These are phyloP conservation scores for Monilinia vaccinii-corymbosi DNA, from an alignment of 2,329 filamentous ascomycete species.

Conservation along the genomic window DNA sequence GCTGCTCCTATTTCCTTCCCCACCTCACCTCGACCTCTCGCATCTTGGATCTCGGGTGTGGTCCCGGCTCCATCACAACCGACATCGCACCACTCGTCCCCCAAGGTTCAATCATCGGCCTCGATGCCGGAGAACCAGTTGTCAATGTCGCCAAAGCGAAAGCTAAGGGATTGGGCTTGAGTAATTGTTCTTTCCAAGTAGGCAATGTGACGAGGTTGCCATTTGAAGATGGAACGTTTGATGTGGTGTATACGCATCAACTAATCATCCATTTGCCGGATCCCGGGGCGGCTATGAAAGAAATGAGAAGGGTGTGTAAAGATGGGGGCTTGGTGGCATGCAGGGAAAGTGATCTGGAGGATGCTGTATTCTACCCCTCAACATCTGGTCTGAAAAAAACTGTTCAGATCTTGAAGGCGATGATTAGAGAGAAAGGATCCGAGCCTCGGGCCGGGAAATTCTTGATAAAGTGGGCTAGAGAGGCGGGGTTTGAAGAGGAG, in stretches of 20 bases:
- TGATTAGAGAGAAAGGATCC: conserved; percentile 7
- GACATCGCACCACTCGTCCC: conserved; percentile 1
- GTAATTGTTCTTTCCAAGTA: conserved; percentile 4
- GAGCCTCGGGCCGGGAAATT: background rate
- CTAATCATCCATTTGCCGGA: conserved; percentile 5
- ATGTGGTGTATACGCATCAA: conserved; percentile 10
- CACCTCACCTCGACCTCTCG: background rate
- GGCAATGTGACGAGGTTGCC: conserved; percentile 4
- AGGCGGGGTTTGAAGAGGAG: background rate
- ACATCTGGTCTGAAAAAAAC: background rate
- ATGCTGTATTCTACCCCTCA: background rate
- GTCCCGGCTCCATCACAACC: conserved; percentile 2
- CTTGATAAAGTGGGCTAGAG: conserved; percentile 1
- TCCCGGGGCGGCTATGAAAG: background rate
- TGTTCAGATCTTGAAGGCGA: background rate
- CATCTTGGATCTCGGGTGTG: conserved; percentile 8
- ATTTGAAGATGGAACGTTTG: conserved; percentile 4
- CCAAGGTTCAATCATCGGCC: background rate
- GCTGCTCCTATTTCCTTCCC: conserved; percentile 7
- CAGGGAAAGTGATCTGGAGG: conserved; percentile 2
- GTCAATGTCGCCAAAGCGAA: background rate
- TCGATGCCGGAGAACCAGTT: background rate
- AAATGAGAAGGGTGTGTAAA: conserved; percentile 9
- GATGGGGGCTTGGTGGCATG: conserved; percentile 2
- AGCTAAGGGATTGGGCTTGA: background rate